A percentile compares a stretch with the other conserved stretches of the same genome.
phyloP scores from a whole-genome alignment of 352 stramenopile genomes.

The Phytophthora foliorum region DNA sequence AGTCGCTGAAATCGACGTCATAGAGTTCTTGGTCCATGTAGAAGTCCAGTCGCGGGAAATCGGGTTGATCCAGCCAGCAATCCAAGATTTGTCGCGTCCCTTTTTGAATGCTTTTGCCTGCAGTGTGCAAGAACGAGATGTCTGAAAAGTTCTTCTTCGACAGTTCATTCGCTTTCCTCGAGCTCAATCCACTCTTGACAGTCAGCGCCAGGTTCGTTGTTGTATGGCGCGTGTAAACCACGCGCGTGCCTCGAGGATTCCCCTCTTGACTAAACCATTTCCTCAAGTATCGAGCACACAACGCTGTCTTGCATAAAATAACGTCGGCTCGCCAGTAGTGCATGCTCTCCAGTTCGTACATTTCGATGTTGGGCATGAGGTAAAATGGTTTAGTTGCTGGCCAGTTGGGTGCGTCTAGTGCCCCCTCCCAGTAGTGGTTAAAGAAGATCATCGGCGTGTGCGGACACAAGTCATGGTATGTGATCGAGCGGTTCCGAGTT shows the following conservation, averaged over 20 bases:
- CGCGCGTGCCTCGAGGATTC: conserved; percentile 48
- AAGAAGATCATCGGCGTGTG: conserved; percentile 47
- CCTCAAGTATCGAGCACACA: conserved; percentile 40
- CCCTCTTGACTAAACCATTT: conserved; percentile 58
- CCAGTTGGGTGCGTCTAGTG: conserved; percentile 23
- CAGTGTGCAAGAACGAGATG: conserved; percentile 52
- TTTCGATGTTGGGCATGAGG: conserved; percentile 55
- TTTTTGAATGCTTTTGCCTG: conserved; percentile 58
- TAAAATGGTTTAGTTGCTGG: conserved; percentile 45
- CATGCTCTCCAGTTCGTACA: conserved; percentile 49
- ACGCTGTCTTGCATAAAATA: conserved; percentile 50
- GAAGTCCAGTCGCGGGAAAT: conserved; percentile 52
- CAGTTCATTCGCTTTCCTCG: conserved; percentile 11
- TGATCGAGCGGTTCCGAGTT: conserved; percentile 20
- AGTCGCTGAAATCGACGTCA: conserved; percentile 31
- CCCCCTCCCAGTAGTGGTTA: conserved; percentile 54
- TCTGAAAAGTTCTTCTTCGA: conserved; percentile 48
- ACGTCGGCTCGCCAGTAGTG: conserved; percentile 50
- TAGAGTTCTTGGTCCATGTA: conserved; percentile 53
- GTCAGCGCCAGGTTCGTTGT: conserved; percentile 43
- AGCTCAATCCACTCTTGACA: conserved; percentile 13
- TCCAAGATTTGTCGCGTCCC: conserved; percentile 52
- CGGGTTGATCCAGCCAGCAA: conserved; percentile 45
- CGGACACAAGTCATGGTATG: conserved; percentile 59
- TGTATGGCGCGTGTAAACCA: conserved; percentile 65